Evolutionary conservation across 108 stramenopile genomes (phyloP), one percentile per base, ranked within the genome.

Genomic region (Cyclotella cryptica): DNA sequence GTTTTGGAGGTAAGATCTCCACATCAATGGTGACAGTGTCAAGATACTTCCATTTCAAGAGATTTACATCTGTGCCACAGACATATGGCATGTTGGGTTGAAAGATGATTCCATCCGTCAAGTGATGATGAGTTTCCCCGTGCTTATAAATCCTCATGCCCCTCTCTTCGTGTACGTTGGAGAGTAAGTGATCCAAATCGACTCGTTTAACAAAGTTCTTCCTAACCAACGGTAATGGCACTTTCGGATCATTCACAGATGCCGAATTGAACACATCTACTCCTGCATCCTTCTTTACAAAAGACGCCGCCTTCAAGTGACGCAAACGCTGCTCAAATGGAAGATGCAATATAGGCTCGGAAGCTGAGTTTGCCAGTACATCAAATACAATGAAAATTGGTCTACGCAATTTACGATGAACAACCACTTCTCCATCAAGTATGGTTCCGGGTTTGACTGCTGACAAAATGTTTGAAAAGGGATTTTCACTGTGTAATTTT

Each of bases 21-120:
- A 98, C 93, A 85, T 98, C 97, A 65, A 98, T 96, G 19, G 96
- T 96, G n/a, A 93, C 96, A 3, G 96, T 95, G 78, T 98, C 98
- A 21, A 93, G 74, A 84, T 97, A 98, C 75, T 98, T 98, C 98
- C 98, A 98, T 80, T 98, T 98, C 40, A 98, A 75, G 39, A 98
- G 69, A 51, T 92, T 82, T 8, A 85, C 72, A 81, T 98, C 94
- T 3, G 96, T 97, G 30, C 96, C 95, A 66, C 94, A 92, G 21
- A 85, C 86, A 72, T 98, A 98, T 3, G 95, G 94, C 21, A 84
- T 62, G 74, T 98, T 96, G 29, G 98, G 98, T 71, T 98, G 93
- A 66, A 96, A 94, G 14, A 81, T 81, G 15, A 81, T 81, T 15
- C 98, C 98, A 88, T 98, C 98, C 24, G 97, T 98, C 72, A 93